A percentile compares a stretch with the other conserved stretches of the same genome.
Evolutionary conservation across 2,329 filamentous ascomycete species (phyloP).

Genomic region (Fonsecaea monophora): DNA sequence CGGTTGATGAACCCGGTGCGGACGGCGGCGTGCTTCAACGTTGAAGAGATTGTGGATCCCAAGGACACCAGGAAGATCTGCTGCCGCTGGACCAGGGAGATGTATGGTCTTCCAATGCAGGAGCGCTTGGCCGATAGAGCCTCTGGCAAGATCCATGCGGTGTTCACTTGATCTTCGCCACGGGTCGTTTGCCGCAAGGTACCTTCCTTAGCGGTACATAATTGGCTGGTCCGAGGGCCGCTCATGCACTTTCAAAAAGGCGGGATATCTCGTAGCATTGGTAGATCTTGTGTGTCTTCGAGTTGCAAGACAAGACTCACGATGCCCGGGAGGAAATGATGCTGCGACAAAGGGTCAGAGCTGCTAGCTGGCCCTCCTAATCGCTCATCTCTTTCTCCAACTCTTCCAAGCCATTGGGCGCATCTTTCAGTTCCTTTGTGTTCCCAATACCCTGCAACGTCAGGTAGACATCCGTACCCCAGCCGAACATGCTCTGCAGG

Average conservation of each 20-base stretch:
- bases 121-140: constrained; percentile 55
- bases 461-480: constrained; percentile 76
- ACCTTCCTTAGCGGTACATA: background rate
- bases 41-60: constrained; percentile 71
- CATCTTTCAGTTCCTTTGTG: constrained; percentile 40
- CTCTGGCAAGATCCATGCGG: constrained; percentile 52
- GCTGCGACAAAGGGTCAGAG: background rate
- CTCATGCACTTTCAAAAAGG: background rate
- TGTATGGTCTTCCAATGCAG: constrained; percentile 62
- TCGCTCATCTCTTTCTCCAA: constrained; percentile 4
- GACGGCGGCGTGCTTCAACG: constrained; percentile 68
- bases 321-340: background rate
- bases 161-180: constrained; percentile 41
- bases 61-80: constrained; percentile 63
- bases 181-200: background rate
- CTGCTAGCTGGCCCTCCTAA: background rate
- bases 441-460: constrained; percentile 67
- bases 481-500: constrained; percentile 94
- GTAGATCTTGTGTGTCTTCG: background rate
- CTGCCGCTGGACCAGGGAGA: constrained; percentile 61
- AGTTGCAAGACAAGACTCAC: background rate
- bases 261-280: background rate
- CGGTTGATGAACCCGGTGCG: constrained; percentile 69
- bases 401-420: constrained; percentile 30
- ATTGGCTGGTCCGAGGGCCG: background rate